A percentile compares a stretch with the other conserved stretches of the same genome.
These are phyloP conservation scores for Yamadazyma dushanensis DNA, from an alignment of 1,139 yeast species.

Conservation along the genomic window DNA sequence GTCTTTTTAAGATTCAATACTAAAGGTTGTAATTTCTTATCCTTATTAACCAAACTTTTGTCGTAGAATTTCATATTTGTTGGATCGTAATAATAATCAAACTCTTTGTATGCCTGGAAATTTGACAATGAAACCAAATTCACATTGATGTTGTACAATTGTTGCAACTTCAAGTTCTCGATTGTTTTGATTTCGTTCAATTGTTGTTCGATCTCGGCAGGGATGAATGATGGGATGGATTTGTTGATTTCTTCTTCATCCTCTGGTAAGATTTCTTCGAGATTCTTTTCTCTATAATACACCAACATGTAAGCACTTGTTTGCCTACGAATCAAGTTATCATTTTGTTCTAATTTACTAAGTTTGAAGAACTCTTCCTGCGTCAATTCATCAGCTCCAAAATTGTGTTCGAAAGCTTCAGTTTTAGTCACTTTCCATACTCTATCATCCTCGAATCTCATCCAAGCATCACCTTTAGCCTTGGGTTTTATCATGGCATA, in stretches of 20 bases:
- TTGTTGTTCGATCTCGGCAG: conserved; percentile 62
- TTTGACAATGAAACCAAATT: conserved; percentile 53
- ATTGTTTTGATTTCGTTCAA: conserved; percentile 59
- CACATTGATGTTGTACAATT: conserved; percentile 67
- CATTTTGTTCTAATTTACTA: conserved; percentile 61
- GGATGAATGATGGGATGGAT: conserved; percentile 66
- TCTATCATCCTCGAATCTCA: conserved; percentile 89
- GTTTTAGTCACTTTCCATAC: conserved; percentile 83
- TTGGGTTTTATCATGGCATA: conserved; percentile 90
- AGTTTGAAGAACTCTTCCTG: conserved; percentile 49
- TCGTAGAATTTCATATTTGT: conserved; percentile 45
- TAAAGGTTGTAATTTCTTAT: conserved; percentile 35
- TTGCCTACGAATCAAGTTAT: conserved; percentile 67
- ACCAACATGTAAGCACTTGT: conserved; percentile 98
- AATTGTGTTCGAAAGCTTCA: conserved; percentile 91
- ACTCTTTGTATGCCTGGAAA: conserved; percentile 64
- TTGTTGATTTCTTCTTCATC: conserved; percentile 44
- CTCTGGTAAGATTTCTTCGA: conserved; percentile 59
- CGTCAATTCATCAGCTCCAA: conserved; percentile 70
- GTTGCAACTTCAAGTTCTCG: conserved; percentile 75
- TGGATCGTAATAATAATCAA: conserved; percentile 72
- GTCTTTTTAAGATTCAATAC: conserved; percentile 58
- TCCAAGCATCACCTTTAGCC: conserved; percentile 67
- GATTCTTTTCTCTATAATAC: conserved; percentile 68
- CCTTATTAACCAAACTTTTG: conserved; percentile 31